These are phyloP conservation scores for Glycine tomentella DNA, from an alignment of 306 rosid species.

Conservation along the genomic window DNA sequence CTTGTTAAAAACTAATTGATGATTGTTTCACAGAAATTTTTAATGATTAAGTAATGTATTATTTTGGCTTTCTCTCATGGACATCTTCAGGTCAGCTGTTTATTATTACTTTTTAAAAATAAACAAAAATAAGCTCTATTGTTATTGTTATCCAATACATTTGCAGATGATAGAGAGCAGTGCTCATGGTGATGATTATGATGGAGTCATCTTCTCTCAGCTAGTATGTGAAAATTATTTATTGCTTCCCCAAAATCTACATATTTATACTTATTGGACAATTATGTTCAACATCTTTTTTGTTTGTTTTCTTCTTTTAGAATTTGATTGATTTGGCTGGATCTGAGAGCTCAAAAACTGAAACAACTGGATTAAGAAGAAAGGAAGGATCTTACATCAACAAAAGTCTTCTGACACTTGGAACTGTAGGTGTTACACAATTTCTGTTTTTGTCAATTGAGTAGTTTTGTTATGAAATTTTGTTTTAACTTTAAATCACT, in stretches of 20 bases:
- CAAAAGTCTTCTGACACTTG: constrained; percentile 98
- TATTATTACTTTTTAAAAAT: not conserved
- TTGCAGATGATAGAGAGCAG: constrained; percentile 99
- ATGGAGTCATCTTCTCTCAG: constrained; percentile 98
- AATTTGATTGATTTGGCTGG: constrained; percentile 99
- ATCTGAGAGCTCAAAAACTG: constrained; percentile 99
- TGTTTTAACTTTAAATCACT: not conserved
- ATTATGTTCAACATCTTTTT: constrained; percentile 7
- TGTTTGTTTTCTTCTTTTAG: constrained; percentile 52
- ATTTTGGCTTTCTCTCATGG: constrained; percentile 25
- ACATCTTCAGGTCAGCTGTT: not conserved
- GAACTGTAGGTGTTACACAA: constrained; percentile 77
- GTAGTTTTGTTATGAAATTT: constrained; percentile 27
- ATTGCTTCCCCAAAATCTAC: constrained; percentile 4
- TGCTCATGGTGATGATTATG: constrained; percentile 95
- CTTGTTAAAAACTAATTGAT: constrained; percentile 28
- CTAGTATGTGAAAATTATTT: constrained; percentile 67
- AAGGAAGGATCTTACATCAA: constrained; percentile 99
- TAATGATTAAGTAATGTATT: constrained; percentile 2
- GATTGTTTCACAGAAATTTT: constrained; percentile 16
- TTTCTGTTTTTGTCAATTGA: constrained; percentile 27
- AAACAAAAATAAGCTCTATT: constrained; percentile 3
- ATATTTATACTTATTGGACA: constrained; percentile 19
- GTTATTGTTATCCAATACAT: constrained; percentile 29
- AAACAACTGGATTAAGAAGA: constrained; percentile 96